Evolutionary conservation across 1,284 basidiomycete species (phyloP).

Genomic region (Trichosporon inkin): DNA sequence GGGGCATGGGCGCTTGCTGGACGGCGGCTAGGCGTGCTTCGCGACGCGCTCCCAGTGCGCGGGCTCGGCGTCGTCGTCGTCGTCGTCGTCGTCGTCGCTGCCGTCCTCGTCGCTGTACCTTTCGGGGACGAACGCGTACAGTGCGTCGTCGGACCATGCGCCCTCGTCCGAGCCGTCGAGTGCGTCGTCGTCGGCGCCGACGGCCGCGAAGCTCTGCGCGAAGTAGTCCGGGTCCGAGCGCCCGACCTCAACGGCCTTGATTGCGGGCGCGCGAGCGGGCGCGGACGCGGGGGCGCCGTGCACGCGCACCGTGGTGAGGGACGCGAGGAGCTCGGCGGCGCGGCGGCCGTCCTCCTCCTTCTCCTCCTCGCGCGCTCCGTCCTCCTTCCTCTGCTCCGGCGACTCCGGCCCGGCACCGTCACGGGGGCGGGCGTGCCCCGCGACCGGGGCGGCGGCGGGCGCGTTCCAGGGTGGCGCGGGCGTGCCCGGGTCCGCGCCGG

Average conservation of each 20-base stretch:
- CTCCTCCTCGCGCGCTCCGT: background rate
- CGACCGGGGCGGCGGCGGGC: no score
- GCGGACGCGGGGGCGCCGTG: no score
- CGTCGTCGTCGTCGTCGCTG: slow-evolving; percentile 1
- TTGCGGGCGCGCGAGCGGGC: background rate
- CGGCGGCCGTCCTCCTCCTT: background rate
- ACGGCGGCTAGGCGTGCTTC: no score
- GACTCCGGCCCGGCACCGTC: no score
- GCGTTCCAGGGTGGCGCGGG: no score
- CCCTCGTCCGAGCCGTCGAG: background rate
- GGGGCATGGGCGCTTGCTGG: no score
- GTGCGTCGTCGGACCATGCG: background rate
- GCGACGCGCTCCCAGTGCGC: background rate
- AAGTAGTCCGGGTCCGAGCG: background rate
- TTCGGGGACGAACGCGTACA: background rate
- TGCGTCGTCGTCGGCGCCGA: background rate
- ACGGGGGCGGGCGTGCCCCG: no score
- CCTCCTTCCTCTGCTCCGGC: no score
- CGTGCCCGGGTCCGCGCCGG: no score
- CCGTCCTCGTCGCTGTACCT: background rate
- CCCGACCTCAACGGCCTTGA: background rate
- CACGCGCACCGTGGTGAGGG: background rate
- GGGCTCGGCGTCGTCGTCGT: background rate
- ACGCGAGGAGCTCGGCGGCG: background rate
- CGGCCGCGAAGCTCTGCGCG: background rate